A percentile compares a stretch with the other conserved stretches of the same genome.
Conservation (phyloP, 2,329 filamentous ascomycete species). For the Alternaria novae-zelandiae region DNA sequence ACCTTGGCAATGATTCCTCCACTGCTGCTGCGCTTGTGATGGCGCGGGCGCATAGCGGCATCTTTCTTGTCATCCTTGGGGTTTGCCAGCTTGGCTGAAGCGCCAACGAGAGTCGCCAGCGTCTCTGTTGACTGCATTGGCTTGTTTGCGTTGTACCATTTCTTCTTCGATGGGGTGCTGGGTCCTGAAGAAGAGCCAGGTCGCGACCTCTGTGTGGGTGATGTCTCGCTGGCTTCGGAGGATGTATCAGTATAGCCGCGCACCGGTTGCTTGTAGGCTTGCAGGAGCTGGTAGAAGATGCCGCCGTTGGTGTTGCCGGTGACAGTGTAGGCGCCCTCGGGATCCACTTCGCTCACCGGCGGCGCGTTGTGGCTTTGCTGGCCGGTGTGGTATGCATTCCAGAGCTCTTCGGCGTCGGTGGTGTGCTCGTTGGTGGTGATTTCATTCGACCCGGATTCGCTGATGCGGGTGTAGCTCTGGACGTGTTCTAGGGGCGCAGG, state of each 20-base stretch:
- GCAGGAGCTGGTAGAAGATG: conserved; percentile 41
- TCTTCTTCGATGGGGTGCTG: conserved; percentile 34
- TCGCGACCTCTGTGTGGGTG: conserved; percentile 11
- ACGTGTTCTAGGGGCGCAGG: conserved; percentile 13
- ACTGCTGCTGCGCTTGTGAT: conserved; percentile 32
- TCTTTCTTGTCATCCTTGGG: conserved; percentile 31
- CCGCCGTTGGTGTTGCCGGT: conserved; percentile 38
- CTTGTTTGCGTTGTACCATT: conserved; percentile 42
- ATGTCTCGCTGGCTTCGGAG: conserved; percentile 23
- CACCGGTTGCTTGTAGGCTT: conserved; percentile 38
- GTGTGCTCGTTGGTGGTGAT: conserved; percentile 17
- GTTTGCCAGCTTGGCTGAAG: conserved; percentile 37
- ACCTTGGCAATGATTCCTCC: conserved; percentile 34
- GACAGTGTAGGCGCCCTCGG: conserved; percentile 32
- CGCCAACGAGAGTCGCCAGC: conserved; percentile 38
- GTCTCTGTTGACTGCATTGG: conserved; percentile 36
- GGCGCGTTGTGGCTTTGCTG: conserved; percentile 3
- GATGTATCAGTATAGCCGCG: conserved; percentile 18
- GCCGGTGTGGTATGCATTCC: conserved; percentile 24
- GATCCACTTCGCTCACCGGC: conserved; percentile 10
- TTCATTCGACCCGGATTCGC: conserved; percentile 19
- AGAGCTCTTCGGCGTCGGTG: conserved; percentile 30
- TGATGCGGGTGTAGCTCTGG: conserved; percentile 18
- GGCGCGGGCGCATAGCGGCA: conserved; percentile 14
- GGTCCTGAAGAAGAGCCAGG: conserved; percentile 31